Evolutionary conservation across 108 stramenopile genomes (phyloP), one percentile per base, ranked within the genome.

Genomic region (Thalassiosira profunda): DNA sequence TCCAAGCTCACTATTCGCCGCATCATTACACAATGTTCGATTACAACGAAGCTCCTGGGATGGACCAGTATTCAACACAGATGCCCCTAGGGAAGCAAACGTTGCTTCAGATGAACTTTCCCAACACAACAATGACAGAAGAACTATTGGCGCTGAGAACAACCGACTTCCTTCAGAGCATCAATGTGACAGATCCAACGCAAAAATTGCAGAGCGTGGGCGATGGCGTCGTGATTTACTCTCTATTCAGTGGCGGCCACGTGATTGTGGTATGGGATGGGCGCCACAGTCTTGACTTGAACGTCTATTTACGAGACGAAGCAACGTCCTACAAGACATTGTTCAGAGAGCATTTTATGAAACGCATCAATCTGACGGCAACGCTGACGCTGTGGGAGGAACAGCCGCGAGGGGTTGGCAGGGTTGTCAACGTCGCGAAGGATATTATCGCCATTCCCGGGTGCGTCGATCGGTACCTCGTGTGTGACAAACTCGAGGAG

Each of bases 261-360:
- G 28, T 66, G 0, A 31, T 68, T 8, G 28, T 74, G 5, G 54
- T 83, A 8, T 88, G 84, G 84, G 84, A 88, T 68, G 87, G 87
- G 28, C 30, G 34, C 5, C 12, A 12, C 10, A 81, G 74, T 45
- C 36, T 88, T 25, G 76, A 81, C 37, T 38, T 85, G n/a, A 88
- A 88, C 52, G 31, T 83, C 3, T 88, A 81, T 62, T 56, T 70
- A 17, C 54, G 36, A 14, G 57, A 59, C 38, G 81, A 86, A 29
- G 25, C 12, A 28, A 4, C 12, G 6, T 37, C 33, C 30, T 52
- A 65, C 23, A 53, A 65, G 36, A 26, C 38, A 11, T 24, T 23
- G 6, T 36, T 65, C 7, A 36, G 26, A 11, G 64, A 65, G 5
- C n/a, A 25, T 21, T 56, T 60, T 38, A 69, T 75, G 41, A 48